Evolutionary conservation across 495 filamentous ascomycete genomes (phyloP), one percentile per base, ranked within the genome.

Genomic region (Parachaetomium inaequale): DNA sequence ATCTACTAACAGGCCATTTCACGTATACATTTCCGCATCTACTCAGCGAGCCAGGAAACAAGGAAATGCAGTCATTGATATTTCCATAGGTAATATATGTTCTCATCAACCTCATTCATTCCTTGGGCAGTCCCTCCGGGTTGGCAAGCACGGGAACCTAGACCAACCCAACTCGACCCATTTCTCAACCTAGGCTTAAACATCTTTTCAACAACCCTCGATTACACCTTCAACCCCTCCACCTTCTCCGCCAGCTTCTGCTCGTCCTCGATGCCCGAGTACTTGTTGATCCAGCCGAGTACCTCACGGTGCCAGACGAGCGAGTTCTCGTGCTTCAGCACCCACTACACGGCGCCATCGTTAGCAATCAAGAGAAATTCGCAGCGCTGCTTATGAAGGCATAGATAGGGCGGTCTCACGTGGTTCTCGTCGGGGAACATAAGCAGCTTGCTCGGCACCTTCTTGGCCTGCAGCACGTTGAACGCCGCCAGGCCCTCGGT

Each of bases 261-360:
- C 52, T 71, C 63, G 14, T 64, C 68, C 12, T 74, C 74, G 4
- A 88, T 59, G 1, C 88, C 91, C 3, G 84, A 84, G 67, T 87
- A 87, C 72, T 88, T 88, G 74, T 96, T 96, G 62, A 96, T 93
- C 86, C 87, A 98, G 52, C 86, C 87, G 36, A 97, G 65, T 11
- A 97, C 91, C 40, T 89, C 88, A n/a, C 81, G 84, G 71, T 97
- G 92, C 93, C 93, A 98, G 46, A 94, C 78, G 25, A 97, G 76
- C 10, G 85, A 87, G 71, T 97, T 98, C 72, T 98, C 93, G 3
- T 87, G 91, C 69, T 96, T 93, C 46, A 96, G 68, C 23, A 98
- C 92, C 90, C 90, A 98, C 75, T 96, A 81, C 14, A n/a, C 8
- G 17, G n/a, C 19, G 17, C 40, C 40, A 40, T 1, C 12, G n/a